Base-by-base conservation (phyloP, 768 basidiomycete genomes). In the Imleria badia region DNA sequence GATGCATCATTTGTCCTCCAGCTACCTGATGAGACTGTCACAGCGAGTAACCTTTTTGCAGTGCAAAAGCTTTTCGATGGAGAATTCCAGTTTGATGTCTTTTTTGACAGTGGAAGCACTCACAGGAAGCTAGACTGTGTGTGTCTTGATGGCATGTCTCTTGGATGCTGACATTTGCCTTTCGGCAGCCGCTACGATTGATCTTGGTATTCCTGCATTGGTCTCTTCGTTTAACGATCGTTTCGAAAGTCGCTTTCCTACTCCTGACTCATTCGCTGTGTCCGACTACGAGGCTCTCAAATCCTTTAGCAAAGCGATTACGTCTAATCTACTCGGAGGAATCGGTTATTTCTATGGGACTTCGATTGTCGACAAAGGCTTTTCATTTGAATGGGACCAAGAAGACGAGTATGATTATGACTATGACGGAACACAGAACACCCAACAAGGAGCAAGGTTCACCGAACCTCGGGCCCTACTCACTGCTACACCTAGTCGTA, bases 271-370 rank as follows among this genome's bases (percentile, higher is more conserved):
- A 48, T 83, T 79, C 60, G 66, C 74, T 19, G 72, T 72, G 2
- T 76, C 82, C 14, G 78, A 72, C 58, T 69, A 79, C 30, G 71
- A 76, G 26, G 72, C 75, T 2, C 72, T 94, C 19, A 75, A 83
- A 49, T 75, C 75, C 0, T 98, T 98, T 68, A 96, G 94, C 2
- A 88, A 90, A 65, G 86, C 85, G 6, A 83, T 96, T 53, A 96
- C 94, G 0, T 87, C 95, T 1, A 98, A 94, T 67, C 80, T 98
- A 41, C 73, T 98, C 12, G 95, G 92, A 50, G 95, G 95, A 19
- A 84, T 98, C 35, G 95, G 95, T 12, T 98, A 97, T 72, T 98
- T 95, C 72, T 89, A 95, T 63, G 95, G 95, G 14, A 84, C 80
- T 6, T 94, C 92, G 1, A 87, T 98, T 59, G 82, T 97, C 9